A percentile compares a stretch with the other conserved stretches of the same genome.
Evolutionary conservation across 2,329 filamentous ascomycete species (phyloP).

Genomic region (Ascochyta lentis): DNA sequence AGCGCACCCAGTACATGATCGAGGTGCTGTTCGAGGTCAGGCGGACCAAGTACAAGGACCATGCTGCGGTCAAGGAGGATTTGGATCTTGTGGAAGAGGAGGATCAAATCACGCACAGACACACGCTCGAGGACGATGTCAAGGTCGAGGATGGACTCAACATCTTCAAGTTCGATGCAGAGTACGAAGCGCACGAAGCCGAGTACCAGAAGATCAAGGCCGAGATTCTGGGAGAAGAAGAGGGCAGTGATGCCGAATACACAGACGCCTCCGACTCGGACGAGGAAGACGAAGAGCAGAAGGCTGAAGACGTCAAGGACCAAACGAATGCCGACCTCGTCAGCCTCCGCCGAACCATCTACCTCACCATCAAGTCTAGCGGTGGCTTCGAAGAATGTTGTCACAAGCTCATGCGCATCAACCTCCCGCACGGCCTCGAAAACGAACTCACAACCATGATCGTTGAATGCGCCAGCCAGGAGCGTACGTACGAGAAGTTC

Average conservation of each 20-base stretch:
- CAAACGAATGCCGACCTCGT: slow-evolving; percentile 96
- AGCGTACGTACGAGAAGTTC: slow-evolving; percentile 97
- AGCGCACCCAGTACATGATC: slow-evolving; percentile 99
- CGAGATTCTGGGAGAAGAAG: slow-evolving; percentile 84
- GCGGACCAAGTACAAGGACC: slow-evolving; percentile 96
- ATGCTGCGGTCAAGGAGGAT: slow-evolving; percentile 88
- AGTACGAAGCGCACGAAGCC: slow-evolving; percentile 90
- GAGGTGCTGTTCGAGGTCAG: slow-evolving; percentile 96
- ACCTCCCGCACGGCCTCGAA: slow-evolving; percentile 84
- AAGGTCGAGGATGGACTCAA: slow-evolving; percentile 87
- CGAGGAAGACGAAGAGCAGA: slow-evolving; percentile 78
- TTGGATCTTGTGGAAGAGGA: slow-evolving; percentile 96
- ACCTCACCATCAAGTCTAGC: slow-evolving; percentile 96
- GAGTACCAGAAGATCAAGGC: slow-evolving; percentile 90
- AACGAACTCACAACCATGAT: slow-evolving; percentile 94
- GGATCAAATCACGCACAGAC: slow-evolving; percentile 92
- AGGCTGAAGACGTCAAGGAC: slow-evolving; percentile 94
- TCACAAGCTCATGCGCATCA: slow-evolving; percentile 91
- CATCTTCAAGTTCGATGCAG: slow-evolving; percentile 90
- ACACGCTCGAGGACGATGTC: slow-evolving; percentile 77
- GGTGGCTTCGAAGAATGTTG: slow-evolving; percentile 96
- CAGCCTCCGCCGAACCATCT: slow-evolving; percentile 91
- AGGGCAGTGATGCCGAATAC: slow-evolving; percentile 71
- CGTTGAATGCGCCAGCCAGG: slow-evolving; percentile 94
- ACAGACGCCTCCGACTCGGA: slow-evolving; percentile 71